Evolutionary conservation across 257 asterid species (phyloP).

Genomic region (Ilex asprella): DNA sequence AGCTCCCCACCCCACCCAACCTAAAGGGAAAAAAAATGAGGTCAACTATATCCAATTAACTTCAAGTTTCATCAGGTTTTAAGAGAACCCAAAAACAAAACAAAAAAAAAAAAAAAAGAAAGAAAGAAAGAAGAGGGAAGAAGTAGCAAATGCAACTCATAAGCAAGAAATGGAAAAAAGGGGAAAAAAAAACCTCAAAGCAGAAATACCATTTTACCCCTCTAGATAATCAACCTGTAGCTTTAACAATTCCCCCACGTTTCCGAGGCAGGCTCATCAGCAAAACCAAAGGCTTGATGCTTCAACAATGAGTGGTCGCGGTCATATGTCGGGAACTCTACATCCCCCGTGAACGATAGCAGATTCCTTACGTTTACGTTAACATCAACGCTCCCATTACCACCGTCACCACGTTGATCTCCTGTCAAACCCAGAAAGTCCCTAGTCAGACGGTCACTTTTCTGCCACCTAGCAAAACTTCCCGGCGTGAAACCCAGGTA

Average conservation of each 20-base stretch:
- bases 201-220: not conserved
- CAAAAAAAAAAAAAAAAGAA: not conserved
- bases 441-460: constrained; percentile 53
- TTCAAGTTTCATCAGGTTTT: too few species aligned
- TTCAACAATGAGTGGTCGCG: constrained; percentile 38
- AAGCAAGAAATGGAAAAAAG: too few species aligned
- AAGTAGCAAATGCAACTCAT: too few species aligned
- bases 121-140: too few species aligned
- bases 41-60: too few species aligned
- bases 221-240: not conserved
- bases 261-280: constrained; percentile 26
- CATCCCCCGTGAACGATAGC: constrained; percentile 35
- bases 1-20: too few species aligned
- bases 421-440: constrained; percentile 72
- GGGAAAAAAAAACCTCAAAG: too few species aligned
- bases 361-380: constrained; percentile 26
- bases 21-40: too few species aligned
- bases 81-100: not conserved
- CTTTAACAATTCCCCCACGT: constrained; percentile 58
- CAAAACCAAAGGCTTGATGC: constrained; percentile 46
- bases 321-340: constrained; percentile 40
- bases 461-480: constrained; percentile 41
- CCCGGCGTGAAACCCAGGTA: constrained; percentile 14
- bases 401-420: constrained; percentile 29
- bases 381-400: constrained; percentile 7